phyloP scores from a whole-genome alignment of 371 early-diverging fungal species.

The Zychaea mexicana region DNA sequence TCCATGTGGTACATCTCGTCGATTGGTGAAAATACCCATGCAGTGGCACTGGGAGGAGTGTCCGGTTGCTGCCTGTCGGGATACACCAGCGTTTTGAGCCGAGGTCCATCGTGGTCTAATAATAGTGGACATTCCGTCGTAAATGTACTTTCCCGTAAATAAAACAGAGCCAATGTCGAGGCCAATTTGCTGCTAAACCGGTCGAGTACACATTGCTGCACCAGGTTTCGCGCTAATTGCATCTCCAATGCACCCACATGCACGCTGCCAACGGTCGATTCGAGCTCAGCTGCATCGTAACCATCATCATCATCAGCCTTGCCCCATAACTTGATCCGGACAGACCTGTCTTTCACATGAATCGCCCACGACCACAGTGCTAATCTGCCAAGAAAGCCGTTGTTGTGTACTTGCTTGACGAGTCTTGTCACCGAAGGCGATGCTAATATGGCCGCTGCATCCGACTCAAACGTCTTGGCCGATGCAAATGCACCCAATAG shows the following conservation, averaged over 20 bases:
- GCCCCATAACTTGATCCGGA: slow-evolving; percentile 12
- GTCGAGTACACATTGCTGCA: slow-evolving; percentile 33
- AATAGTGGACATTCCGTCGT: slow-evolving; percentile 18
- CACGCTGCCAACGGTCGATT: slow-evolving; percentile 16
- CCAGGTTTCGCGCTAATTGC: slow-evolving; percentile 33
- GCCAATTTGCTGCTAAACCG: slow-evolving; percentile 13
- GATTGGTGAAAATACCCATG: slow-evolving; percentile 59
- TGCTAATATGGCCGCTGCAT: slow-evolving; percentile 6
- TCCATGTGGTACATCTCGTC: slow-evolving; percentile 54
- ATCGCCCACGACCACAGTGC: slow-evolving; percentile 32
- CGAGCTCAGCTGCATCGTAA: slow-evolving; percentile 23
- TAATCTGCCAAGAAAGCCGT: slow-evolving; percentile 27
- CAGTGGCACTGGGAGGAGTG: slow-evolving; percentile 15
- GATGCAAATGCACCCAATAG: slow-evolving; percentile 11
- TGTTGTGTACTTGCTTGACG: slow-evolving; percentile 13
- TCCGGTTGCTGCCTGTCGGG: neutral
- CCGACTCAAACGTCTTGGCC: neutral
- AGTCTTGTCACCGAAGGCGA: slow-evolving; percentile 2
- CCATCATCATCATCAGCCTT: slow-evolving; percentile 6
- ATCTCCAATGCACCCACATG: slow-evolving; percentile 33
- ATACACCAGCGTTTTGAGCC: slow-evolving; percentile 30
- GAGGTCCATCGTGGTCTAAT: slow-evolving; percentile 35
- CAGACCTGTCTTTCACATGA: slow-evolving; percentile 13
- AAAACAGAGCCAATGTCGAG: slow-evolving; percentile 26
- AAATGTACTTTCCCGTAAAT: slow-evolving; percentile 19